These are phyloP conservation scores for Leptoxyphium fumago DNA, from an alignment of 2,329 filamentous ascomycete species.

Conservation along the genomic window DNA sequence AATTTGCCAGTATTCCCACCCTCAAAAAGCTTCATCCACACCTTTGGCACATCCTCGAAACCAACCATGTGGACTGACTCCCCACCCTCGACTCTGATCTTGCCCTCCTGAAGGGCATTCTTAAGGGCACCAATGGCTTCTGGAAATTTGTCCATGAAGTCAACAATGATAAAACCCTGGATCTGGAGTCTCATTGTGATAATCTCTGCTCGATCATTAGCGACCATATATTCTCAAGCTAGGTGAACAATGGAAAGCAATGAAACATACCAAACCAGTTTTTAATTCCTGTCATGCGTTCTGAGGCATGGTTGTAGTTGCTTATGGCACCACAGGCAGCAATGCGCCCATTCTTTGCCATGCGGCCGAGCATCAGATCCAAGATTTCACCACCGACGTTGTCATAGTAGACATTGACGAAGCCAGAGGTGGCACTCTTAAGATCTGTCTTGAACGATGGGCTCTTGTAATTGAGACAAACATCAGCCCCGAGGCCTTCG, in stretches of 20 bases:
- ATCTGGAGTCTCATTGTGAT: constrained; percentile 19
- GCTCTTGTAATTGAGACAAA: constrained; percentile 41
- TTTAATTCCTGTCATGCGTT: constrained; percentile 19
- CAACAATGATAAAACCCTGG: constrained; percentile 22
- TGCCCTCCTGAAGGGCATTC: constrained; percentile 27
- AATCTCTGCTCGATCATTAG: constrained; percentile 9
- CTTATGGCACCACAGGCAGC: constrained; percentile 57
- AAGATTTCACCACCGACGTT: constrained; percentile 61
- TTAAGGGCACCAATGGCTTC: constrained; percentile 14
- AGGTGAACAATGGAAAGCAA: too few species aligned
- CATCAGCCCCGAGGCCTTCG: constrained; percentile 36
- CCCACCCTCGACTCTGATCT: constrained; percentile 28
- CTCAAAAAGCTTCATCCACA: constrained; percentile 34
- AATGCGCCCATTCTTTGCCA: constrained; percentile 48
- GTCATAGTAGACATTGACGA: constrained; percentile 55
- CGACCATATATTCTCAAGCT: not conserved
- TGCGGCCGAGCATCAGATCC: constrained; percentile 48
- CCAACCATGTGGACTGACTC: constrained; percentile 33
- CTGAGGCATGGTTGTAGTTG: constrained; percentile 47
- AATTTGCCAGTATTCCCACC: constrained; percentile 35
- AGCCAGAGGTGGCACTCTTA: constrained; percentile 29
- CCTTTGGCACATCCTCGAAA: constrained; percentile 36
- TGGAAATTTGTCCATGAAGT: constrained; percentile 10
- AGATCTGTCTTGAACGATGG: constrained; percentile 33
- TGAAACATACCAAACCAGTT: constrained; percentile 16